Conservation (phyloP, 2,329 filamentous ascomycete species). For the Ascochyta clinopodiicola region DNA sequence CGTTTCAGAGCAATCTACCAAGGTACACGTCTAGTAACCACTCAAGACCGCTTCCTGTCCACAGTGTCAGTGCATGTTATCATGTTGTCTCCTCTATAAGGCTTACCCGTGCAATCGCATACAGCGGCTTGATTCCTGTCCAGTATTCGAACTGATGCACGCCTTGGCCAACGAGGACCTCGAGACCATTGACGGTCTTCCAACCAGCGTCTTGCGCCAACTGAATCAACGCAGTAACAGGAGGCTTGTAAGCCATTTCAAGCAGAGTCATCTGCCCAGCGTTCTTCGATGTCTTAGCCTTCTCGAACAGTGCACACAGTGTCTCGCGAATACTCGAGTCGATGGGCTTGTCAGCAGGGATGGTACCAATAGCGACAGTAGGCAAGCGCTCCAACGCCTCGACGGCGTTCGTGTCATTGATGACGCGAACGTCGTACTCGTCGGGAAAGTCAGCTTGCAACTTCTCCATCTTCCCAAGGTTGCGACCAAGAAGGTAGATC, state of each 20-base stretch:
- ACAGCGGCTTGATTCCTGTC: slow-evolving; percentile 80
- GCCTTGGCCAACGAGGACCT: slow-evolving; percentile 87
- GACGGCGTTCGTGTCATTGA: slow-evolving; percentile 59
- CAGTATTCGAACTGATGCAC: slow-evolving; percentile 86
- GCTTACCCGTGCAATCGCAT: slow-evolving; percentile 69
- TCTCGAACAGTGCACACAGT: slow-evolving; percentile 62
- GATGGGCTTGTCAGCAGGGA: slow-evolving; percentile 86
- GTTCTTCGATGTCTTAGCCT: slow-evolving; percentile 28
- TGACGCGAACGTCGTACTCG: slow-evolving; percentile 70
- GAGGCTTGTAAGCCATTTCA: slow-evolving; percentile 97
- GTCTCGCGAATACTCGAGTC: slow-evolving; percentile 73
- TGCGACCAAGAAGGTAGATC: slow-evolving; percentile 86
- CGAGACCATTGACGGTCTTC: slow-evolving; percentile 83
- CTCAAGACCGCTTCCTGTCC: slow-evolving; percentile 30
- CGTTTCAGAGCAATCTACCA: background rate
- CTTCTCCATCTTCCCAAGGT: slow-evolving; percentile 68
- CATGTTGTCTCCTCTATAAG: background rate
- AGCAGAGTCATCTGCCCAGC: slow-evolving; percentile 65
- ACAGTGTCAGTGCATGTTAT: slow-evolving; percentile 5
- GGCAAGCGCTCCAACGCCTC: slow-evolving; percentile 58
- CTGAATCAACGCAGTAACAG: slow-evolving; percentile 82
- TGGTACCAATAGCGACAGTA: slow-evolving; percentile 82
- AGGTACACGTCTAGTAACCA: slow-evolving; percentile 2
- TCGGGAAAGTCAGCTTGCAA: slow-evolving; percentile 76
- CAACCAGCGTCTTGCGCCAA: slow-evolving; percentile 80